phyloP scores from a whole-genome alignment of 106 monocot genomes.

The Phalaenopsis aphrodite region DNA sequence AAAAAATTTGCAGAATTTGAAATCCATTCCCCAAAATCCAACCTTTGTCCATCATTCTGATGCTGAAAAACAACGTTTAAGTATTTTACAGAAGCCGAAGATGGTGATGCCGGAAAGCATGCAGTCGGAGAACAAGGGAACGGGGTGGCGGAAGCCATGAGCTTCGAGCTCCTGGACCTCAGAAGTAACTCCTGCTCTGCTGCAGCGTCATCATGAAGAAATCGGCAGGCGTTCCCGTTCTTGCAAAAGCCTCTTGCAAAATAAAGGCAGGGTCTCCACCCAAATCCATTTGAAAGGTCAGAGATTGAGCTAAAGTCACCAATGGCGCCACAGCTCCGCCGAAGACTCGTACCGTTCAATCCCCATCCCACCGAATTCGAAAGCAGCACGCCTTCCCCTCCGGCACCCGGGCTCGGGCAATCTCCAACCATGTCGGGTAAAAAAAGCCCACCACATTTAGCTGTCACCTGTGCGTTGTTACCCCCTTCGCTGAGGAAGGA shows the following conservation, averaged over 20 bases:
- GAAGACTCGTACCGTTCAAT: constrained; percentile 3
- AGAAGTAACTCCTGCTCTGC: constrained; percentile 62
- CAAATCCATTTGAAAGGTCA: constrained; percentile 38
- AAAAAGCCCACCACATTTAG: constrained; percentile 7
- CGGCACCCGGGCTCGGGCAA: constrained; percentile 17
- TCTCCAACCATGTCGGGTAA: constrained; percentile 13
- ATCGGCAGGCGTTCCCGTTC: constrained; percentile 82
- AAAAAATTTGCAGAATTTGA: not conserved
- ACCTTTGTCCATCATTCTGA: constrained; percentile 68
- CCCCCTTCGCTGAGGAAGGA: constrained; percentile 62
- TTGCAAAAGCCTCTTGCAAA: constrained; percentile 87
- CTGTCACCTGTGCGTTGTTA: constrained; percentile 25
- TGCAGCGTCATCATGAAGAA: constrained; percentile 35
- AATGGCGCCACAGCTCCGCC: constrained; percentile 18
- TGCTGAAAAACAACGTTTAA: constrained; percentile 50
- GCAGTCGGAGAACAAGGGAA: constrained; percentile 53
- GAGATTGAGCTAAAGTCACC: not conserved
- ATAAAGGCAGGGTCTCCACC: constrained; percentile 88
- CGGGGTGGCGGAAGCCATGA: constrained; percentile 24
- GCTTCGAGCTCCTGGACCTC: constrained; percentile 54
- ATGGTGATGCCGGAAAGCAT: not conserved
- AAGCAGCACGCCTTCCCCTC: constrained; percentile 21
- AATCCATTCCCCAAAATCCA: not conserved
- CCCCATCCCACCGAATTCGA: constrained; percentile 5
- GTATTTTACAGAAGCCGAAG: constrained; percentile 26